Percentiles rank a stretch among this genome's conserved stretches.
Evolutionary conservation across 2,329 filamentous ascomycete genomes (phyloP).

Genomic region (Ceratocystis papillata): DNA sequence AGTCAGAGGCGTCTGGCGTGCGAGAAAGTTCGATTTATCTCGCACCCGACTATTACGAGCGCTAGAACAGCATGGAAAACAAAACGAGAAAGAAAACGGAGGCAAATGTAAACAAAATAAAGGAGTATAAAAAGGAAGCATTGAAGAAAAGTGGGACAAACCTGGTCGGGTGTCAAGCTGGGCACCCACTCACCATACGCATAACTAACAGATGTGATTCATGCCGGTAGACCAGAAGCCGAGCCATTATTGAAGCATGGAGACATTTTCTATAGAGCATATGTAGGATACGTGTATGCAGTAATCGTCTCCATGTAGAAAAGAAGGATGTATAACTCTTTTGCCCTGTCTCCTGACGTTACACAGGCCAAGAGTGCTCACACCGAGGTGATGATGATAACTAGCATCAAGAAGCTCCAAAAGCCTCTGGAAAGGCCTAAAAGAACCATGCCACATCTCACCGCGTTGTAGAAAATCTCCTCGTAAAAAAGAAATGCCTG

Average conservation of each 20-base stretch:
- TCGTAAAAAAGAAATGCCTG: too few species aligned
- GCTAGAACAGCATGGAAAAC: background rate
- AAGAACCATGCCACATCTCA: too few species aligned
- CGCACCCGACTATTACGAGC: background rate
- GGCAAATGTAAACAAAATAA: background rate
- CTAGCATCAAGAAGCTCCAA: too few species aligned
- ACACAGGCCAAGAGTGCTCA: background rate
- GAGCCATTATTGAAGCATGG: background rate
- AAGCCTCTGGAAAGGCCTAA: too few species aligned
- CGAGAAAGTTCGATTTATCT: background rate
- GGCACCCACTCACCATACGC: background rate
- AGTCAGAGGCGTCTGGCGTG: conserved; percentile 4
- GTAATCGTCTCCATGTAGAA: background rate
- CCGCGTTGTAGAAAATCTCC: too few species aligned
- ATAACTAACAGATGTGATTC: background rate
- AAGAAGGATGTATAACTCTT: background rate
- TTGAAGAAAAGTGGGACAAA: conserved; percentile 5
- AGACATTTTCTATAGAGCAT: background rate
- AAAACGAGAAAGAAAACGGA: background rate
- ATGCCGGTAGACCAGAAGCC: background rate
- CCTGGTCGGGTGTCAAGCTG: background rate
- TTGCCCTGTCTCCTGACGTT: background rate
- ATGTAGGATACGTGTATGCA: too few species aligned
- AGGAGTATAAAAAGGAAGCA: background rate
- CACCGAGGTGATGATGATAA: too few species aligned